Evolutionary conservation across 139 green algal species (phyloP), one percentile per base, ranked within the genome.

Genomic region (Volvox reticuliferus): DNA sequence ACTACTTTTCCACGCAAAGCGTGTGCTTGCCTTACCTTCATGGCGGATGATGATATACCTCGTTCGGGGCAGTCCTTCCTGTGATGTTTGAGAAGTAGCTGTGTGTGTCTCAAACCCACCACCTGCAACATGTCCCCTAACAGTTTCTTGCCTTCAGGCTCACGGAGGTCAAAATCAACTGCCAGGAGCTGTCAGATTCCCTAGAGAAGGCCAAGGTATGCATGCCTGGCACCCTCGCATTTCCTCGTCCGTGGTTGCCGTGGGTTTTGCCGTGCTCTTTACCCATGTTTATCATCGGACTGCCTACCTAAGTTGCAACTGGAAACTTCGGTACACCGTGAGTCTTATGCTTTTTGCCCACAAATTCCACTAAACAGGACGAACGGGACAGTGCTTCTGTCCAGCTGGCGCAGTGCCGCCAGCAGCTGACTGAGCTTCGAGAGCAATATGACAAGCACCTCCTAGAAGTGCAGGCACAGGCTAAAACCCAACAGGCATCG

Each of bases 121-220:
- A 24, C 14, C n/a, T 26, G 18, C 28, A 68, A 73, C 65, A 73
- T 28, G 21, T 73, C 65, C 65, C 65, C 16, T 33, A 83, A 76
- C 93, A 97, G 93, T 98, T 98, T 90, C 91, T 99, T 80, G 97
- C 97, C 0, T 97, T 96, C 82, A 93, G 97, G 16, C 93, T 99
- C 50, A 91, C 93, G 22, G 97, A 99, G 90, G 93, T 98, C 12
- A 96, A 96, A 88, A 69, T 20, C 12, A 93, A 95, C 35, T 90
- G 80, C 37, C 20, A 89, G 26, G 84, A 93, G 17, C 81, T 98
- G 22, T 85, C 83, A 0, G 78, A 82, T 12, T 69, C 92, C 22
- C 94, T 98, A 19, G 33, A 91, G 18, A 79, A 33, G 37, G 93
- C 93, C 12, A 86, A 93, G 93, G 95, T 95, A 67, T 2, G 78